Evolutionary conservation across 2,329 filamentous ascomycete species (phyloP), one percentile per base, ranked within the genome.

Genomic region (Paraphaeosphaeria minitans): DNA sequence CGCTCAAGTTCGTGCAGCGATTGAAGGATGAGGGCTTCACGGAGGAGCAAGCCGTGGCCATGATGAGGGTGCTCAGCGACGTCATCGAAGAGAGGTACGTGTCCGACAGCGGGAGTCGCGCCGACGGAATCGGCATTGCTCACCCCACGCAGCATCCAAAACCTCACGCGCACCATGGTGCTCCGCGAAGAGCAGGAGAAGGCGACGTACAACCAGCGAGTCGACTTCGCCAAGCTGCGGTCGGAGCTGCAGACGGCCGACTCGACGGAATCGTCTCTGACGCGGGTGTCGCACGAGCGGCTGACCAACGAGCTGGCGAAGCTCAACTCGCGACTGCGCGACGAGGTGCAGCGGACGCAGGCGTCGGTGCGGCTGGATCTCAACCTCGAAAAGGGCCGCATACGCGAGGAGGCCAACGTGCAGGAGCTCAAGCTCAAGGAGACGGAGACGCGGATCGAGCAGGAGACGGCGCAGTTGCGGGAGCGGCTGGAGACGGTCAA

Each of bases 401-500:
- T 98, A 67, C 84, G 95, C 62, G 95, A 99, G 79, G 95, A 99
- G 82, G 93, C 93, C 19, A 96, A 97, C 66, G 90, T 91, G 58
- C 95, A 98, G 80, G 95, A 99, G 78, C 87, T 99, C 79, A 96
- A 97, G 82, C 92, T 99, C 72, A 97, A 97, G 82, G 95, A 99
- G 84, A 98, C 95, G 13, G 95, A 99, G 81, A 97, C 93, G 58
- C 89, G 96, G 79, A 98, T 99, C 71, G 95, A 99, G 82, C 94
- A 98, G 80, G 95, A 98, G 82, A 93, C 95, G 55, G 94, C 94
- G 42, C 90, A 90, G 33, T 77, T 99, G 73, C 84, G 92, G 66
- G 95, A 98, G 82, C 89, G 96, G 80, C 84, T 99, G 49, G 95
- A 99, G 81, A 91, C 92, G 66, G 95, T 99, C 77, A 99, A 99